These are phyloP conservation scores for Coemansia sp. DNA, from an alignment of 192 early-diverging fungal genomes.

Conservation along the genomic window DNA sequence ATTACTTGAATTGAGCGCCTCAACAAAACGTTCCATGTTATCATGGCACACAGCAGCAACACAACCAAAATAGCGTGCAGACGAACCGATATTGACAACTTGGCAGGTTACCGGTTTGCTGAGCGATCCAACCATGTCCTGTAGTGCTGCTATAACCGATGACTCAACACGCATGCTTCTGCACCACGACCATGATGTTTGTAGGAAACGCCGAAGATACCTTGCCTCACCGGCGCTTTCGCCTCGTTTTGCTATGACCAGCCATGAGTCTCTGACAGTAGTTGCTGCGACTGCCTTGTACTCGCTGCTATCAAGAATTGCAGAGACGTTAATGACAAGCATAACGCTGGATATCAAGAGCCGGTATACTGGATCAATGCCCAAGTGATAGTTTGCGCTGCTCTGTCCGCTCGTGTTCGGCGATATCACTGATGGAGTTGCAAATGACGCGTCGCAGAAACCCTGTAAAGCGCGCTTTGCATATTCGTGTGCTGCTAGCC, in stretches of 20 bases:
- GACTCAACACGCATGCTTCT: slow-evolving; percentile 7
- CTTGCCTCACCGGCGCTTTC: neutral
- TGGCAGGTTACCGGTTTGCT: slow-evolving; percentile 15
- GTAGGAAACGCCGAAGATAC: slow-evolving; percentile 27
- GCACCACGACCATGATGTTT: slow-evolving; percentile 43
- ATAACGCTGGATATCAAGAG: slow-evolving; percentile 23
- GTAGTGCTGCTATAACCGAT: slow-evolving; percentile 4
- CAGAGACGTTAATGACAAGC: slow-evolving; percentile 29
- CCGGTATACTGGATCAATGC: neutral
- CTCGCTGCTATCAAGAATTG: slow-evolving; percentile 4
- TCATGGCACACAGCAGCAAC: neutral
- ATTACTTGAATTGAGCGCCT: neutral
- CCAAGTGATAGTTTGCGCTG: neutral
- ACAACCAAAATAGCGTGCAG: neutral
- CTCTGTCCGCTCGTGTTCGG: neutral
- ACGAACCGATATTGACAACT: slow-evolving; percentile 14
- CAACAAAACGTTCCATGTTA: neutral
- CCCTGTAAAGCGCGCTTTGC: neutral
- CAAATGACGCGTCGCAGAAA: neutral
- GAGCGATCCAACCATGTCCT: slow-evolving; percentile 15
- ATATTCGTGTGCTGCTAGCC: slow-evolving; percentile 24
- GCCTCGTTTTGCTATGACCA: neutral
- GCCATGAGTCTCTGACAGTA: slow-evolving; percentile 24
- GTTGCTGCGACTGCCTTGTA: neutral
- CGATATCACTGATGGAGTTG: neutral